Conservation (phyloP, 768 basidiomycete genomes). For the Gymnopilus junonius region DNA sequence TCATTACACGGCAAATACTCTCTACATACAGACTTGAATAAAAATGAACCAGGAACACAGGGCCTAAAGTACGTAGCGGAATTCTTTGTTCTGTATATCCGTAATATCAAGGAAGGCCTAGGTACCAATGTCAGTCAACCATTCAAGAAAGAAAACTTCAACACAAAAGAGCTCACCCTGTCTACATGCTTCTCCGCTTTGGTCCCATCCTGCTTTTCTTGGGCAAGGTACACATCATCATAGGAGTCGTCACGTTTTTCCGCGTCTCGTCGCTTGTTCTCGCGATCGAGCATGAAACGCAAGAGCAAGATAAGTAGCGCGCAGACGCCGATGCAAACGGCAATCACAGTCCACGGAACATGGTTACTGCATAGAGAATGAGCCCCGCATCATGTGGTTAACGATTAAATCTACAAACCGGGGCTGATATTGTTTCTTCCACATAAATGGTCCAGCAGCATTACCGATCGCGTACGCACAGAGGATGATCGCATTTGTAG, state of each 20-base stretch:
- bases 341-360: constrained; percentile 76
- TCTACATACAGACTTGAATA: too few relatives aligned
- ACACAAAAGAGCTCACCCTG: constrained; percentile 48
- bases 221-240: constrained; percentile 62
- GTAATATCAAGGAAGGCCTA: constrained; percentile 81
- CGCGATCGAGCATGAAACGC: constrained; percentile 57
- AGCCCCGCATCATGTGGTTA: background rate
- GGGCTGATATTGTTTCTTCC: constrained; percentile 72
- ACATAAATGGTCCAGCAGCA: constrained; percentile 77
- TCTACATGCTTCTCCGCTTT: constrained; percentile 61
- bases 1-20: background rate
- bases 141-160: background rate
- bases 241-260: constrained; percentile 56
- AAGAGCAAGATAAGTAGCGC: constrained; percentile 58
- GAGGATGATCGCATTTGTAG: constrained; percentile 76
- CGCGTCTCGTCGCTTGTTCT: constrained; percentile 65
- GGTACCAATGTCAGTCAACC: constrained; percentile 1
- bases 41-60: background rate
- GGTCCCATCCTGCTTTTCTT: constrained; percentile 51
- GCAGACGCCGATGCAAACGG: constrained; percentile 60
- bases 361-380: constrained; percentile 51
- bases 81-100: constrained; percentile 73
- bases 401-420: constrained; percentile 42
- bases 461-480: constrained; percentile 79
- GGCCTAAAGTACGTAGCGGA: constrained; percentile 63